Base-by-base conservation (phyloP, 1,284 basidiomycete genomes). In the Thecaphora thlaspeos region DNA sequence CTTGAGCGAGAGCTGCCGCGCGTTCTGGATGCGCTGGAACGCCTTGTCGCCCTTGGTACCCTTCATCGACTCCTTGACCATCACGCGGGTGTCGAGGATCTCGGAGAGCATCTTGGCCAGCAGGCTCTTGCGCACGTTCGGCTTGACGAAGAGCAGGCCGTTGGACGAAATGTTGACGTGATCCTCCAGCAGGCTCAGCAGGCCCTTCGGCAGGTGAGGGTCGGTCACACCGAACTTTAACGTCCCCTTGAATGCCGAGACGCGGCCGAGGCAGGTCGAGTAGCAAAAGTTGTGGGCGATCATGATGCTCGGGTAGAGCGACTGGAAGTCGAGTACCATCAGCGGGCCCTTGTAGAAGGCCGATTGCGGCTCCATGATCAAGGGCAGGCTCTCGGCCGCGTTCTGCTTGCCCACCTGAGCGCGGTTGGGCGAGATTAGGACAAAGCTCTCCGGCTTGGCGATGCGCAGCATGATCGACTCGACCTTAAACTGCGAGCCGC, bases 401-500 rank as follows among this genome's bases (percentile, higher is more conserved):
- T 96, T 96, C 81, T 97, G 93, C 64, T 85, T 85, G n/a, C 63
- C 72, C 9, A 77, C 75, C 44, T 77, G 75, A 18, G 61, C 54
- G 17, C 68, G 52, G 44, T 45, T 71, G 3, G 75, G 75, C 32
- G 73, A 72, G 18, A 68, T 69, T 15, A 77, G 60, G n/a, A 77
- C 54, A 38, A 69, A 76, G 41, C 85, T 90, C 76, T 97, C 94
- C 0, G 93, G 92, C 79, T 98, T 98, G n/a, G 91, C 90, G 45
- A 98, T 91, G 22, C 92, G 86, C 78, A 95, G 91, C 87, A 98
- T 88, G 80, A 98, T 94, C 0, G 91, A 92, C 81, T 98, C 94
- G 19, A 98, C 94, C 80, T 97, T 97, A 82, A 91, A 97, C 71
- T 98, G 94, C 2, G 91, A 94, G 1, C 94, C 94, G 28, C 95